These are phyloP conservation scores for Diaporthe vexans DNA, from an alignment of 2,329 filamentous ascomycete genomes.

Conservation along the genomic window DNA sequence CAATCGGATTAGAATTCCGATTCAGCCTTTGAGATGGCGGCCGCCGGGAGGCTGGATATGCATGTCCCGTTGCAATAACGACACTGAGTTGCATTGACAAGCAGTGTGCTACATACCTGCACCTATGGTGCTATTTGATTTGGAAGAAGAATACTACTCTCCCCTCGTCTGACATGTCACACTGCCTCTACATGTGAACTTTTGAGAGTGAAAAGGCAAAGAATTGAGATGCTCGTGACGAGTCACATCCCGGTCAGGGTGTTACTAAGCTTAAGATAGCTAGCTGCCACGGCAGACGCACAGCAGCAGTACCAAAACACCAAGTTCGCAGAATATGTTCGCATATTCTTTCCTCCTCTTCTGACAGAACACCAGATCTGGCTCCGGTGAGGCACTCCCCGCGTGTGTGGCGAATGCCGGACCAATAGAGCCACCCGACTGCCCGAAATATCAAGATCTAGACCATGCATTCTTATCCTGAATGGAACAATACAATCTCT, in stretches of 20 bases:
- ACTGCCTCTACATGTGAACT: background rate
- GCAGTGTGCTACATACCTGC: too few relatives aligned
- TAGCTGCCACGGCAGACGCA: too few relatives aligned
- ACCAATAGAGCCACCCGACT: background rate
- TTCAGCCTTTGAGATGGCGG: background rate
- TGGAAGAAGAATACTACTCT: background rate
- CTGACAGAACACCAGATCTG: background rate
- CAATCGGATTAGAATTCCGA: background rate
- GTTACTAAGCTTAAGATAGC: background rate
- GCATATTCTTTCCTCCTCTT: background rate
- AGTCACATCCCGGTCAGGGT: background rate
- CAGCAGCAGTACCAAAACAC: too few relatives aligned
- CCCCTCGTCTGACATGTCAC: background rate
- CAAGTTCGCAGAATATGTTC: background rate
- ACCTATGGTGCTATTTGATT: too few relatives aligned
- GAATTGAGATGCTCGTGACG: background rate
- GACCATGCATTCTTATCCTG: background rate
- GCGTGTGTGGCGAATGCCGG: background rate
- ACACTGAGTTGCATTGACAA: too few relatives aligned
- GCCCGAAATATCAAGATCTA: background rate
- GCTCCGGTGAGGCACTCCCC: background rate
- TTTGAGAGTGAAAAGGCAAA: too few relatives aligned
- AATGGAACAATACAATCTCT: background rate
- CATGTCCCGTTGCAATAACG: background rate
- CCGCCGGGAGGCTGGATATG: background rate